Percentiles rank a stretch among this genome's conserved stretches.
Conservation (phyloP, 805 yeast species). For the Metschnikowia kofuensis region DNA sequence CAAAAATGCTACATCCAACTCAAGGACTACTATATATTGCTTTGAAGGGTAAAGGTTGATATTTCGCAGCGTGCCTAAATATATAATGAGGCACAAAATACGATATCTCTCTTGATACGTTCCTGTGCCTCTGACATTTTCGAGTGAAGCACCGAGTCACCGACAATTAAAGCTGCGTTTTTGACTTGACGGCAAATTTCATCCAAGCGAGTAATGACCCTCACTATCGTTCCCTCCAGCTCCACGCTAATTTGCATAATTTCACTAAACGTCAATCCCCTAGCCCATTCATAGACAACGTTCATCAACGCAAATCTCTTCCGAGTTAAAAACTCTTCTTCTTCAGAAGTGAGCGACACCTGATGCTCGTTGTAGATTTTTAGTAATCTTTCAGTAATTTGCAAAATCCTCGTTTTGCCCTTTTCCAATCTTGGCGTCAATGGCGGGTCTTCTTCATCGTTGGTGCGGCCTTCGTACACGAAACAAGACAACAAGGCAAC, state of each 20-base stretch:
- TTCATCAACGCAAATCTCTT: slow-evolving; percentile 88
- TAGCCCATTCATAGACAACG: slow-evolving; percentile 97
- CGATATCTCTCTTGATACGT: slow-evolving; percentile 92
- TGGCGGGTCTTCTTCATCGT: slow-evolving; percentile 59
- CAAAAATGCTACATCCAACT: slow-evolving; percentile 12
- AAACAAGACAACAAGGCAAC: slow-evolving; percentile 92
- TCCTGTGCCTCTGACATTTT: slow-evolving; percentile 94
- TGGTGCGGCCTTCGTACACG: slow-evolving; percentile 83
- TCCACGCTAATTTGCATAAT: slow-evolving; percentile 87
- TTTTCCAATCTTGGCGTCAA: slow-evolving; percentile 76
- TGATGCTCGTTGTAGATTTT: slow-evolving; percentile 62
- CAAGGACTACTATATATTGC: slow-evolving; percentile 29
- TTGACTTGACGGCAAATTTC: slow-evolving; percentile 94
- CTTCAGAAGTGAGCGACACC: slow-evolving; percentile 78
- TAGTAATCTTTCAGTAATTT: slow-evolving; percentile 63
- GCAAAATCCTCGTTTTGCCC: slow-evolving; percentile 63
- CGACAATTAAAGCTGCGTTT: slow-evolving; percentile 90
- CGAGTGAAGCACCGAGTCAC: slow-evolving; percentile 83
- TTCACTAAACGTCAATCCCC: slow-evolving; percentile 87
- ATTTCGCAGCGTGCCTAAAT: slow-evolving; percentile 37
- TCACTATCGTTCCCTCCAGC: slow-evolving; percentile 94
- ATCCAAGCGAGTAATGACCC: slow-evolving; percentile 91
- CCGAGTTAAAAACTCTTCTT: slow-evolving; percentile 75
- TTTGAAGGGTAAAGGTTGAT: slow-evolving; percentile 3
- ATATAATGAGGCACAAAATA: slow-evolving; percentile 92